Evolutionary conservation across 257 asterid species (phyloP), one percentile per base, ranked within the genome.

Genomic region (Gentiana dahurica): DNA sequence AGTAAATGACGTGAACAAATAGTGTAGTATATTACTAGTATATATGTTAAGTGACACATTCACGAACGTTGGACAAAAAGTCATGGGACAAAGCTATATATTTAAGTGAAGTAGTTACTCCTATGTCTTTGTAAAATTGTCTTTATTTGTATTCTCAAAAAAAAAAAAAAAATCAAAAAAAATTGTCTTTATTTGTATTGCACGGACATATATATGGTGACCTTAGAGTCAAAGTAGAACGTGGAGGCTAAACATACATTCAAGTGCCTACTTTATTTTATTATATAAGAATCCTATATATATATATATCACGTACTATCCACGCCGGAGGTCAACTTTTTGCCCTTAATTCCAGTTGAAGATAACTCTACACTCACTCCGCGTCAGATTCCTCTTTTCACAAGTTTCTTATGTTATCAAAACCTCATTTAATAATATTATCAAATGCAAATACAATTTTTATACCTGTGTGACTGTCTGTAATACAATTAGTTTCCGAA

Each of bases 281-380:
- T 41, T 24, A 66, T 60, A 66, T 73, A 56, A 61, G 78, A 76
- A 59, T 57, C 78, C 72, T 65, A 24, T 24, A 24, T 24, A 24
- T 24, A 24, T 0, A 24, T 24, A 24, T 24, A 64, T 67, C 75
- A 71, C 68, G 68, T 73, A 53, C 61, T 59, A 34, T 60, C 10
- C 46, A 41, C 46, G 91, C 81, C 94, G 94, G 96, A 79, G 94
- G 95, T 83, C 94, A 83, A 81, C 79, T 54, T 60, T 68, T 67
- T 60, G 66, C 64, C 60, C 35, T 66, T 61, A 54, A 74, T 67
- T 64, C 64, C 49, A 43, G 39, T 36, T 45, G 34, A 55, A 12
- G 52, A 5, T 41, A 44, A 32, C 34, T 15, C 1, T 36, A 10
- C 1, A 43, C 4, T 6, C 43, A 37, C 24, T 24, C 24, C 24